phyloP scores from a whole-genome alignment of 1,139 yeast species.

The Kurtzmaniella quercitrusa region DNA sequence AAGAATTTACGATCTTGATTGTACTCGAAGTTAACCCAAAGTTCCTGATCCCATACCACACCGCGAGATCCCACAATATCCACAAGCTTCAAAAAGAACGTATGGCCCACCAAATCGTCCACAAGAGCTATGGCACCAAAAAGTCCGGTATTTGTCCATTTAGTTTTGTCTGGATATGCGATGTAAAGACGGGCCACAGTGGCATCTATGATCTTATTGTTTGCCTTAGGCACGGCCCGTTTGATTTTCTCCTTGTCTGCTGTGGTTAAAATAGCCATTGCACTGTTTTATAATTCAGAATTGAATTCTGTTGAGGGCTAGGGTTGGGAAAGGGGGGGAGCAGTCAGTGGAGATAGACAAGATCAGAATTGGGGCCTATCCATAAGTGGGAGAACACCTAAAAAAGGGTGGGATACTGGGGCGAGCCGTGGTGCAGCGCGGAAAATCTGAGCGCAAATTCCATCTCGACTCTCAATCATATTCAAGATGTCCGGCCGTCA shows the following conservation, averaged over 20 bases:
- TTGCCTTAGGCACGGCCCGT: constrained; percentile 80
- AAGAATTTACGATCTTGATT: constrained; percentile 92
- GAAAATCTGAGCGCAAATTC: too few species aligned
- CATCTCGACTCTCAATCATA: too few species aligned
- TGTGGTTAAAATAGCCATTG: constrained; percentile 59
- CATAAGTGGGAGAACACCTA: too few species aligned
- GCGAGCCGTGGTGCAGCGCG: too few species aligned
- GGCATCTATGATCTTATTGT: constrained; percentile 86
- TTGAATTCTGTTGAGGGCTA: neutral
- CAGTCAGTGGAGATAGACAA: neutral
- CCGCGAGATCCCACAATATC: constrained; percentile 82
- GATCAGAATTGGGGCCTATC: neutral
- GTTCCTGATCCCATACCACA: constrained; percentile 94
- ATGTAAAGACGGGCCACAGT: constrained; percentile 86
- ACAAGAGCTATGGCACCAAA: constrained; percentile 84
- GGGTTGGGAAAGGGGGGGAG: constrained; percentile 1
- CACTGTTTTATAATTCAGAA: neutral
- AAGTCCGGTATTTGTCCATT: constrained; percentile 87
- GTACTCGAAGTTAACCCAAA: constrained; percentile 82
- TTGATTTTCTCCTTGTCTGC: constrained; percentile 85
- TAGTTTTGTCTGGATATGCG: constrained; percentile 77
- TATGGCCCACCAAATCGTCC: constrained; percentile 91
- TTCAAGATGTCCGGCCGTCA: constrained; percentile 63
- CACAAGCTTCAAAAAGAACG: constrained; percentile 83
- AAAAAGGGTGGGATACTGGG: too few species aligned